Percentiles rank a stretch among this genome's conserved stretches.
Evolutionary conservation across 108 stramenopile species (phyloP).

Genomic region (Asterionellopsis glacialis): DNA sequence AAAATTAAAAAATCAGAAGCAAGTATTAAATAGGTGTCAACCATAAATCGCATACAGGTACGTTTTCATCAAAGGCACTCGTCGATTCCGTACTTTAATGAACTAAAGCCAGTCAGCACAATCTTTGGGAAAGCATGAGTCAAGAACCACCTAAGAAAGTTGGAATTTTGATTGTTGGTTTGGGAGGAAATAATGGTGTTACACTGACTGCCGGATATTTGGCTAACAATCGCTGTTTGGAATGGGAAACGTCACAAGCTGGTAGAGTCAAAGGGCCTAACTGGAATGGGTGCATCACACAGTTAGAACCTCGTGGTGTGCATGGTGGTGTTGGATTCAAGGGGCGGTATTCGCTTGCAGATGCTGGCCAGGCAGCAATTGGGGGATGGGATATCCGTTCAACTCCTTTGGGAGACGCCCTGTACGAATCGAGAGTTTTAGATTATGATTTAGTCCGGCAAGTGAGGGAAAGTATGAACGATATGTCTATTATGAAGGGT

Average conservation of each 20-base stretch:
- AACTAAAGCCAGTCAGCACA: no score
- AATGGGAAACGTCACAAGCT: conserved; percentile 42
- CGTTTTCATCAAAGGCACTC: no score
- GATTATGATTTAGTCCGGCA: conserved; percentile 81
- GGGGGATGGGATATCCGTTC: conserved; percentile 72
- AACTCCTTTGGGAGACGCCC: conserved; percentile 65
- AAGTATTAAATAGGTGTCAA: no score
- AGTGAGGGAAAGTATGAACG: conserved; percentile 62
- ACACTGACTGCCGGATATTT: conserved; percentile 71
- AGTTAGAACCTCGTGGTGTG: conserved; percentile 41
- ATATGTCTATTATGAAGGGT: conserved; percentile 50
- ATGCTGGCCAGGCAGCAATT: conserved; percentile 35
- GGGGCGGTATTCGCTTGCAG: conserved; percentile 34
- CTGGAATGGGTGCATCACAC: conserved; percentile 81
- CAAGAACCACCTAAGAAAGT: conserved; percentile 13
- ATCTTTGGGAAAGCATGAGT: no score
- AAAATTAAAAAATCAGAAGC: no score
- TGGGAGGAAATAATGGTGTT: conserved; percentile 83
- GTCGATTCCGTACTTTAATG: no score
- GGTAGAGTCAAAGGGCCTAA: conserved; percentile 54
- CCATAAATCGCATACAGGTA: no score
- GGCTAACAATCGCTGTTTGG: conserved; percentile 50
- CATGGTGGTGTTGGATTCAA: conserved; percentile 50
- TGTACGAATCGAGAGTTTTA: conserved; percentile 67
- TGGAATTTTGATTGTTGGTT: conserved; percentile 76